Percentiles rank a stretch among this genome's conserved stretches.
These are phyloP conservation scores for Neopestalotiopsis clavispora DNA, from an alignment of 2,329 filamentous ascomycete species.

Conservation along the genomic window DNA sequence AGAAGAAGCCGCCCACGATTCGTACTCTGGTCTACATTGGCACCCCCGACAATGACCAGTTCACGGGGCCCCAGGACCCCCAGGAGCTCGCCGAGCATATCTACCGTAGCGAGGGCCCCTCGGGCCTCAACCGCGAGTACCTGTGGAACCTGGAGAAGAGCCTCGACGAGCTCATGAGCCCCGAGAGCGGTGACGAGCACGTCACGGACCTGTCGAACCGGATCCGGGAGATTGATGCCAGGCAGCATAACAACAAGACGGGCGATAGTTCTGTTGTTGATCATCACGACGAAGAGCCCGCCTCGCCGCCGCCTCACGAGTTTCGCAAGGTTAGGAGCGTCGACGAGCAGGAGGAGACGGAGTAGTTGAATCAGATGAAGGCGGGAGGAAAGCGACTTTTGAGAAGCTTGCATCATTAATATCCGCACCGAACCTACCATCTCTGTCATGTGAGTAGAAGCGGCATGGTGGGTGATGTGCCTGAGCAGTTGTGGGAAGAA, in stretches of 20 bases:
- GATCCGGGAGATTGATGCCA: constrained; percentile 65
- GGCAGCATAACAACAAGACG: not conserved
- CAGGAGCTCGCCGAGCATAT: constrained; percentile 82
- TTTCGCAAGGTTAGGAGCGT: constrained; percentile 52
- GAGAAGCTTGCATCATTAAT: not conserved
- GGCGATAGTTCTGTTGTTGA: constrained; percentile 17
- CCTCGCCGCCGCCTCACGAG: constrained; percentile 33
- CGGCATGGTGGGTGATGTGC: too few relatives aligned
- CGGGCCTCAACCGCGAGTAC: constrained; percentile 90
- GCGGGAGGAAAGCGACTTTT: not conserved
- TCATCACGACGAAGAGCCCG: not conserved
- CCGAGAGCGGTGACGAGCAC: constrained; percentile 82
- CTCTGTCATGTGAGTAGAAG: too few relatives aligned
- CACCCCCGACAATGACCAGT: constrained; percentile 90
- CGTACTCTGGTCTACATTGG: constrained; percentile 87
- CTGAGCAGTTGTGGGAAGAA: too few relatives aligned
- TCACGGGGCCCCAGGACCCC: constrained; percentile 82
- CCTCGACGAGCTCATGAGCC: constrained; percentile 68
- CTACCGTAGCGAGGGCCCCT: constrained; percentile 75
- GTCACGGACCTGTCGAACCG: constrained; percentile 79
- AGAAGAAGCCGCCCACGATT: constrained; percentile 40
- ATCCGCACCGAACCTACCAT: too few relatives aligned
- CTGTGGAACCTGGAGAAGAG: constrained; percentile 79
- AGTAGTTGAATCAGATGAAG: constrained; percentile 27
- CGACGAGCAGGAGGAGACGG: constrained; percentile 63